Percentiles rank a stretch among this genome's conserved stretches.
Conservation (phyloP, 306 rosid species). For the Astragalus glycyphyllos region DNA sequence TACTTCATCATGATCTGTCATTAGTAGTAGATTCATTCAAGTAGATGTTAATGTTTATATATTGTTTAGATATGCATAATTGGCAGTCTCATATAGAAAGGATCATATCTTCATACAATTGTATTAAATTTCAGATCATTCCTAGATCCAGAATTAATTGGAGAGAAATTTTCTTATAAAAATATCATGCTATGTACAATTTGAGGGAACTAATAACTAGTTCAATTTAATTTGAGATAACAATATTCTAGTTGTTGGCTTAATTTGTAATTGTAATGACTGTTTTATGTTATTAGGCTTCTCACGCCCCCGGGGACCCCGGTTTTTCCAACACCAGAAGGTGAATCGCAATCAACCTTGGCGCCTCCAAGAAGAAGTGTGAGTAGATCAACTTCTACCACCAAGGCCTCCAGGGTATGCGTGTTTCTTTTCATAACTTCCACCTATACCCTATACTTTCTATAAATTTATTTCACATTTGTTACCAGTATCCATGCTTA, state of each 20-base stretch:
- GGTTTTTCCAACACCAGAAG: constrained; percentile 68
- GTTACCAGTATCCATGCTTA: neutral
- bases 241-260: constrained; percentile 10
- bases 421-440: constrained; percentile 31
- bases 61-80: neutral
- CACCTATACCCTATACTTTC: constrained; percentile 32
- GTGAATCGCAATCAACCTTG: constrained; percentile 59
- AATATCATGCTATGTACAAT: too few relatives aligned
- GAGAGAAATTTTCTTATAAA: neutral
- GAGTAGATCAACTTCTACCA: constrained; percentile 69
- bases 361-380: constrained; percentile 65
- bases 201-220: neutral
- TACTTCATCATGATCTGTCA: neutral
- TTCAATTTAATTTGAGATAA: constrained; percentile 24
- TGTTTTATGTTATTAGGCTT: constrained; percentile 69
- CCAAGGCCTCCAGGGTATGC: constrained; percentile 88
- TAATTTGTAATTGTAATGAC: constrained; percentile 33
- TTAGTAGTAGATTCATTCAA: neutral
- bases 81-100: neutral
- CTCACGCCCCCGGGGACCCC: constrained; percentile 99
- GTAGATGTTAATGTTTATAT: constrained; percentile 4
- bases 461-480: constrained; percentile 6
- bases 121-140: constrained; percentile 15
- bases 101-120: neutral
- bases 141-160: constrained; percentile 27